phyloP scores from a whole-genome alignment of 352 stramenopile genomes.

The Globisporangium emineosum region DNA sequence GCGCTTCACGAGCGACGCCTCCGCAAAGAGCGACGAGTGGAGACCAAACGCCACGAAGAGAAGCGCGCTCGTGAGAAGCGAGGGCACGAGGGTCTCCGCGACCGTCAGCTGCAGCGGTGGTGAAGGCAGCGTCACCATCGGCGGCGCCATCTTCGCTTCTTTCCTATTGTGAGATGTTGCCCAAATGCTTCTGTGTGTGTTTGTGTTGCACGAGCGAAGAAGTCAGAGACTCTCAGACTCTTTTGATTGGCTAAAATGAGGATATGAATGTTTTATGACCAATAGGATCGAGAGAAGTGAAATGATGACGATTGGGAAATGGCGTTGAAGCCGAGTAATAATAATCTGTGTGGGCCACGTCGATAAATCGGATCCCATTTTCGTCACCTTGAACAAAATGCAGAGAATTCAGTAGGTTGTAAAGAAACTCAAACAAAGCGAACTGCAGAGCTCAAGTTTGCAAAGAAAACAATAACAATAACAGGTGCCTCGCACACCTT shows the following conservation, averaged over 20 bases:
- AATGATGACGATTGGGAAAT: not conserved
- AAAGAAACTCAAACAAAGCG: no score
- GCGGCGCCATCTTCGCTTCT: not conserved
- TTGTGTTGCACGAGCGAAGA: not conserved
- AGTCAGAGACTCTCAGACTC: not conserved
- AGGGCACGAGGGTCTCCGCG: conserved; percentile 21
- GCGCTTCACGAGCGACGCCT: conserved; percentile 28
- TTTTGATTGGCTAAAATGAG: conserved; percentile 1
- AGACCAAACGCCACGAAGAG: conserved; percentile 16
- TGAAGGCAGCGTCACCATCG: not conserved
- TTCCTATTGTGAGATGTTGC: not conserved
- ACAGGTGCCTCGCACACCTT: no score
- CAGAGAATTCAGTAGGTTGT: no score
- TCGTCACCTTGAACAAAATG: not conserved
- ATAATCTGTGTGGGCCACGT: not conserved
- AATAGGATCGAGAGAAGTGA: not conserved
- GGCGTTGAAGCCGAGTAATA: not conserved
- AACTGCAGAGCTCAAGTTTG: no score
- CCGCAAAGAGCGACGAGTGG: conserved; percentile 12
- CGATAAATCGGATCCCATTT: not conserved
- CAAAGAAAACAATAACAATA: no score
- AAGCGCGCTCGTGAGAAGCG: conserved; percentile 21
- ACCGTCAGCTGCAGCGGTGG: conserved; percentile 6
- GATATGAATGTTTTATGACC: no score
- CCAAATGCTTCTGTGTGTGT: not conserved